Conservation (phyloP, 257 asterid genomes). For the Solanum stenotomum region DNA sequence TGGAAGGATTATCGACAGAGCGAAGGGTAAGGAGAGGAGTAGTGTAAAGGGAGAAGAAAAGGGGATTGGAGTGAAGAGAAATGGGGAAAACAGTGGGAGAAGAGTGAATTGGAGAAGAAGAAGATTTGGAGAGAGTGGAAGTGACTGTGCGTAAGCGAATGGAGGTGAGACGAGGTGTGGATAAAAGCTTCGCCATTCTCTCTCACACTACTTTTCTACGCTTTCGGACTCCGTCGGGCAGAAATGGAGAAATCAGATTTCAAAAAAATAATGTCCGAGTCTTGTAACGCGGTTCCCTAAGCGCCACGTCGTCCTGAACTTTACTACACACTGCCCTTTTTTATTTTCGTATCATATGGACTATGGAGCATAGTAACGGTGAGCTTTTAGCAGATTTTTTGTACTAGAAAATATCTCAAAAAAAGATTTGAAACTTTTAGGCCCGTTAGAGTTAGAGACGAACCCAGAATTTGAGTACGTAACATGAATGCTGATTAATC, state of each 20-base stretch:
- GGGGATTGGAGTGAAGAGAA: background rate
- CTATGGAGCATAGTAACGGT: background rate
- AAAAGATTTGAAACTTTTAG: too few relatives aligned
- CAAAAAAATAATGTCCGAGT: background rate
- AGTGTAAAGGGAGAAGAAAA: background rate
- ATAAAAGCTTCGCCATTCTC: conserved; percentile 27
- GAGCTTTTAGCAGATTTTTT: too few relatives aligned
- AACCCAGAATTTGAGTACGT: too few relatives aligned
- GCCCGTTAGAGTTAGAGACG: too few relatives aligned
- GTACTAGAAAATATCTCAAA: too few relatives aligned
- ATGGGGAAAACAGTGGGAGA: background rate
- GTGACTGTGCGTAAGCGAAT: conserved; percentile 36
- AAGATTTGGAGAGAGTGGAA: conserved; percentile 15
- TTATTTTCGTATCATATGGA: background rate
- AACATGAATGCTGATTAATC: too few relatives aligned
- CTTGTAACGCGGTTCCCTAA: conserved; percentile 2
- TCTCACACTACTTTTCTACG: background rate
- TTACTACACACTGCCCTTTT: background rate
- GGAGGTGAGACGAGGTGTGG: conserved; percentile 25
- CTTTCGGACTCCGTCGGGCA: background rate
- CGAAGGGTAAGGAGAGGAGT: background rate
- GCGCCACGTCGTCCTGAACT: conserved; percentile 13
- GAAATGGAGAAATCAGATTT: background rate
- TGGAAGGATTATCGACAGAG: background rate
- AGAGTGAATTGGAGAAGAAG: conserved; percentile 5